Conservation (phyloP, 2,329 filamentous ascomycete species). For the Akanthomyces lecanii region DNA sequence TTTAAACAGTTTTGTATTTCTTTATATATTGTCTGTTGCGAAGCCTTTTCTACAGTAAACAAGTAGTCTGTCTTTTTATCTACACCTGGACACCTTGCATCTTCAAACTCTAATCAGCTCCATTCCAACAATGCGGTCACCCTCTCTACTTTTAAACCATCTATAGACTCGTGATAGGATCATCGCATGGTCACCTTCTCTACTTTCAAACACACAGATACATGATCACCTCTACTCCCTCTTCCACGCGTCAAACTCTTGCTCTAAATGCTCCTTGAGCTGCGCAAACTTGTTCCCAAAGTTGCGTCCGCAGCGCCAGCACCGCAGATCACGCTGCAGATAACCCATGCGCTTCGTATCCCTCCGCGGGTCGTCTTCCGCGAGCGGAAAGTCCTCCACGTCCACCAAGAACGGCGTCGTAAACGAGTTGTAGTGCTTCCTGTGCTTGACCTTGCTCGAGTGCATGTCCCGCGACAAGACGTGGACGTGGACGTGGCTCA, state of each 20-base stretch:
- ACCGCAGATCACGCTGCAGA: constrained; percentile 62
- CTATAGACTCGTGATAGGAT: too few relatives aligned
- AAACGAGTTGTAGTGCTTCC: constrained; percentile 92
- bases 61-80: too few relatives aligned
- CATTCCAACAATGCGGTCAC: too few relatives aligned
- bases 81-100: too few relatives aligned
- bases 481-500: constrained; percentile 90
- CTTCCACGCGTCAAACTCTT: constrained; percentile 75
- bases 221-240: constrained; percentile 41
- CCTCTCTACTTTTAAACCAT: too few relatives aligned
- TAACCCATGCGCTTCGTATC: constrained; percentile 54
- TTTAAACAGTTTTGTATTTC: background rate
- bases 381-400: constrained; percentile 75
- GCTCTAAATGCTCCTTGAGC: constrained; percentile 70
- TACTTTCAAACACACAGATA: too few relatives aligned
- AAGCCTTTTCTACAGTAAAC: too few relatives aligned
- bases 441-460: constrained; percentile 66
- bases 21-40: background rate
- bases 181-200: too few relatives aligned
- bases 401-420: constrained; percentile 77
- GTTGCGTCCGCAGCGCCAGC: constrained; percentile 76
- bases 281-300: constrained; percentile 71
- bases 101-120: too few relatives aligned
- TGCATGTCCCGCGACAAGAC: constrained; percentile 77
- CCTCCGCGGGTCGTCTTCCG: constrained; percentile 58